Evolutionary conservation across 352 stramenopile species (phyloP), one percentile per base, ranked within the genome.

Genomic region (Elongisporangium anandrum): DNA sequence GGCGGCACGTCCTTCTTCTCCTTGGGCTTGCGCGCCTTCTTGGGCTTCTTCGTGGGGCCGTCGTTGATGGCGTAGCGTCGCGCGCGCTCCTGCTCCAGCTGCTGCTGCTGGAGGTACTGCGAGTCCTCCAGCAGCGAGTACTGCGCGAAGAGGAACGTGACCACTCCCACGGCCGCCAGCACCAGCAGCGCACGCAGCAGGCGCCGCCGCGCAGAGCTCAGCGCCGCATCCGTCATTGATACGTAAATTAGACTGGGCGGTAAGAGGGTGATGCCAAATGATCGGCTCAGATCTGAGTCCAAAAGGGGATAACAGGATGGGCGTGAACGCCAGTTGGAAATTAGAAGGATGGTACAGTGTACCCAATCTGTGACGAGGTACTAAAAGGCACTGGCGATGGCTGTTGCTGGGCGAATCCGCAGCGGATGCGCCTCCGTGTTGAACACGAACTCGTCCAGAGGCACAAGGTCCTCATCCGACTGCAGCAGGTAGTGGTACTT

Each of bases 401-500:
- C 29, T 8, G 24, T 49, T 19, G 26, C 1, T 6, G 15, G 23
- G 16, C 50, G 20, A 50, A 85, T 73, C 10, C 79, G 85, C 21
- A 97, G 79, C 24, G 83, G 76, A 56, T 97, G 89, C 2, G 78
- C 89, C 62, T 90, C 85, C 0, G 89, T 95, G 64, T 90, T 96
- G 69, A 97, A 89, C 34, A 97, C 85, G 49, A 88, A 79, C 15
- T 82, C 64, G 57, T 96, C 69, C 23, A 96, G 70, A 6, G 74
- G 60, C 15, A 96, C 50, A 34, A 92, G 48, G 24, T 85, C 66
- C 38, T 87, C 79, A 38, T 90, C 79, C 23, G 72, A 85, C 64
- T 96, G 96, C 24, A 97, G 75, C 61, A 97, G 60, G 57, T 91
- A 97, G 13, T 97, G 73, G 62, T 97, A 98, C 69, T 97, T 98